Evolutionary conservation across 306 rosid species (phyloP).

Genomic region (Quercus parvula): DNA sequence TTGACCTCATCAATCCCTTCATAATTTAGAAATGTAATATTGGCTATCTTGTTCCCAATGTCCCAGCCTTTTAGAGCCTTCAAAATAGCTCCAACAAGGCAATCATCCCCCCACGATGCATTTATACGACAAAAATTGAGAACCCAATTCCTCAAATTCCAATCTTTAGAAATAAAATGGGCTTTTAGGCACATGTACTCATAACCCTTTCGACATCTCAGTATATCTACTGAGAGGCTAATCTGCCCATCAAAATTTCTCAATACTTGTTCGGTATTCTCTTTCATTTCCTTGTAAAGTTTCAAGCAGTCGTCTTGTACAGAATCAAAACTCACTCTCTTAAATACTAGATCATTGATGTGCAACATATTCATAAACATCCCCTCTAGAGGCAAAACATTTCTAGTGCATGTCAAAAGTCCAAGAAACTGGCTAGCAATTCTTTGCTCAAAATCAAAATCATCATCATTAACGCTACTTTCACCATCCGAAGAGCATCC

Average conservation of each 20-base stretch:
- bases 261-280: neutral
- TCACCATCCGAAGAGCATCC: too few relatives aligned
- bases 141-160: slow-evolving; percentile 12
- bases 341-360: too few relatives aligned
- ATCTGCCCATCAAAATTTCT: slow-evolving; percentile 4
- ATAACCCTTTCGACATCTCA: neutral
- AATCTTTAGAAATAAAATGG: slow-evolving; percentile 8
- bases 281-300: neutral
- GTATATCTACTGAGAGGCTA: slow-evolving; percentile 4
- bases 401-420: too few relatives aligned
- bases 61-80: slow-evolving; percentile 1
- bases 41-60: slow-evolving; percentile 10
- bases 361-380: too few relatives aligned
- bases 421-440: too few relatives aligned
- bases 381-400: too few relatives aligned
- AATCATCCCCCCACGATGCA: neutral
- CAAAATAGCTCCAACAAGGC: neutral
- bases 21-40: neutral
- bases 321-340: too few relatives aligned
- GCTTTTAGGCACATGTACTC: slow-evolving; percentile 2
- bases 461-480: too few relatives aligned
- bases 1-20: too few relatives aligned
- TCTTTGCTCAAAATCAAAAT: too few relatives aligned
- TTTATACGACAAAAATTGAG: neutral
- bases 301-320: neutral